Conservation (phyloP, 495 filamentous ascomycete genomes). For the Cryomyces antarcticus region DNA sequence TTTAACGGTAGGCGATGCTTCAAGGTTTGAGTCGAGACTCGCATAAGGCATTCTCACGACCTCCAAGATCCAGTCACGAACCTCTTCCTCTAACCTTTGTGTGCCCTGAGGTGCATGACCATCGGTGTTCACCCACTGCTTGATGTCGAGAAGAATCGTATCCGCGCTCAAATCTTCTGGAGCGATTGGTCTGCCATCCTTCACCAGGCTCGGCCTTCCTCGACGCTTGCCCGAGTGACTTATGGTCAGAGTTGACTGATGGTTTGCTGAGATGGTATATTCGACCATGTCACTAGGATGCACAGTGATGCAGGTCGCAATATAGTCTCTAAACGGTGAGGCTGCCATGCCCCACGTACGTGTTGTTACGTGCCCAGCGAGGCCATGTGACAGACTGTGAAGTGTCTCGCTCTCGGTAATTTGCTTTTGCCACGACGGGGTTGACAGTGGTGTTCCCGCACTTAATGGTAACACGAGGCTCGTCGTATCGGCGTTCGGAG, state of each 20-base stretch:
- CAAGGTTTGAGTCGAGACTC: neutral
- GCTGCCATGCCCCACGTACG: neutral
- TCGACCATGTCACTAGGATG: constrained; percentile 1
- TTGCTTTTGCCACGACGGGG: neutral
- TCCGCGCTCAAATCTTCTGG: neutral
- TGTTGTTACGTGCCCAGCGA: neutral
- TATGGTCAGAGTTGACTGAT: neutral
- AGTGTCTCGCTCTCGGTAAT: neutral
- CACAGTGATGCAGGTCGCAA: constrained; percentile 2
- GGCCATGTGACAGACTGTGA: neutral
- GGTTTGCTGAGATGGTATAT: neutral
- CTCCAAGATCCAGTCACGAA: neutral
- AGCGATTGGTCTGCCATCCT: no score
- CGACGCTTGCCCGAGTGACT: no score
- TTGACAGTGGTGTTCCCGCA: no score
- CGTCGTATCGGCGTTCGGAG: neutral
- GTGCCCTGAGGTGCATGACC: neutral
- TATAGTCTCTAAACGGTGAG: neutral
- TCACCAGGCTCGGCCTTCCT: no score
- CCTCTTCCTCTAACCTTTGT: neutral
- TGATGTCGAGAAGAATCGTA: neutral
- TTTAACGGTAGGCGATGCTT: neutral
- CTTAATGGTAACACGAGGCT: neutral
- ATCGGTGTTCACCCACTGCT: neutral
- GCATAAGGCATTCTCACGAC: neutral